A percentile compares a stretch with the other conserved stretches of the same genome.
Conservation (phyloP, 2,329 filamentous ascomycete species). For the Fusarium proliferatum region DNA sequence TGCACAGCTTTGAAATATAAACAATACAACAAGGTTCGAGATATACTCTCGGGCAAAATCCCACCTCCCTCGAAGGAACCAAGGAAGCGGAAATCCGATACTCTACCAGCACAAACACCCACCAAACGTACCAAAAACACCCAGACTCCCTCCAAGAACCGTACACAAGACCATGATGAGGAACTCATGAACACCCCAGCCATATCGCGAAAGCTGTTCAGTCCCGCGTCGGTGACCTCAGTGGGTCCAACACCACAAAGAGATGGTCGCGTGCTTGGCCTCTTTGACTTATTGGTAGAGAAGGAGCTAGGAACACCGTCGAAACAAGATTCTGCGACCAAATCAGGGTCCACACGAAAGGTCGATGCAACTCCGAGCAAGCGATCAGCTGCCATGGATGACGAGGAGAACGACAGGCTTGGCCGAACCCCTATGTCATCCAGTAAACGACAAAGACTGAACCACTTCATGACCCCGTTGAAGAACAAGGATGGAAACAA, state of each 20-base stretch:
- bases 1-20: slow-evolving; percentile 77
- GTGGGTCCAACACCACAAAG: slow-evolving; percentile 84
- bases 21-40: slow-evolving; percentile 75
- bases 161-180: slow-evolving; percentile 48
- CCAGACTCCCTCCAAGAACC: slow-evolving; percentile 60
- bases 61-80: slow-evolving; percentile 53
- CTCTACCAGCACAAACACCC: slow-evolving; percentile 56
- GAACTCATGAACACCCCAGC: slow-evolving; percentile 66
- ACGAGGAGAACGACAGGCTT: slow-evolving; percentile 48
- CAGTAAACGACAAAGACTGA: slow-evolving; percentile 70
- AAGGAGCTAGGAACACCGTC: slow-evolving; percentile 63
- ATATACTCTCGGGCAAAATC: slow-evolving; percentile 66
- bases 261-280: slow-evolving; percentile 79
- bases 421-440: slow-evolving; percentile 64
- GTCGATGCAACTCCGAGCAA: slow-evolving; percentile 61
- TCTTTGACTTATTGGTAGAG: slow-evolving; percentile 77
- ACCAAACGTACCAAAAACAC: slow-evolving; percentile 62
- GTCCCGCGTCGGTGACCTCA: slow-evolving; percentile 66
- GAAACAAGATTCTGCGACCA: slow-evolving; percentile 47
- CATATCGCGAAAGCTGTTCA: slow-evolving; percentile 68
- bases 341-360: slow-evolving; percentile 35
- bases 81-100: slow-evolving; percentile 57
- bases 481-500: slow-evolving; percentile 58
- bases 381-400: slow-evolving; percentile 48
- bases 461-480: slow-evolving; percentile 74